Evolutionary conservation across 2,329 filamentous ascomycete species (phyloP), one percentile per base, ranked within the genome.

Genomic region (Lasiodiplodia hormozganensis): DNA sequence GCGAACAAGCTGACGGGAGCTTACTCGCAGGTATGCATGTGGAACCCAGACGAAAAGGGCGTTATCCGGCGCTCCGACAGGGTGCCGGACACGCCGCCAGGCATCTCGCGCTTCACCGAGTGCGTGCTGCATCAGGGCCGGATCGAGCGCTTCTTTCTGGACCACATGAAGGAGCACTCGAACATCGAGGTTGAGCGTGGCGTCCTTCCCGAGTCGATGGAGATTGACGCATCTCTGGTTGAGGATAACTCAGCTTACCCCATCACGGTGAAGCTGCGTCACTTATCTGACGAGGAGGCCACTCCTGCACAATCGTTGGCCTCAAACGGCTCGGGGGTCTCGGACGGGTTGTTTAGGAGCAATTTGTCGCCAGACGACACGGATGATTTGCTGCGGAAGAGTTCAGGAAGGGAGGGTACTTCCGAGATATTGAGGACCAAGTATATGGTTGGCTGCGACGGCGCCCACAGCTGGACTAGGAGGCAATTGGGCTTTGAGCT

Each of bases 71-170:
- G 89, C 51, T 87, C 83, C 34, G 88, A 88, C 62, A 84, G 87
- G 53, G 88, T 90, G 21, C 84, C 86, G 0, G 89, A 92, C 76
- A 90, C 86, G 0, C 86, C 87, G 56, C 83, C 85, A 0, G 88
- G 87, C 0, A 81, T 90, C 62, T 89, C 85, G 25, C 84, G 85
- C 5, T 91, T 90, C 71, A 86, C 88, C 67, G 86, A 92, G 74
- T 85, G 88, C 3, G 87, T 91, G 4, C 77, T 94, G 49, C 90
- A 92, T 72, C 91, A 93, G 78, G 91, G 90, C 3, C 86, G 90
- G 1, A 88, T 92, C 69, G 90, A 93, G 74, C 82, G 85, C 1
- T 90, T 89, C 75, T 89, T 91, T 72, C 81, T 90, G 0, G 88
- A 91, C 70, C 84, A 85, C 56, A 86, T 91, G 64, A 83, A 84